A percentile compares a stretch with the other conserved stretches of the same genome.
These are phyloP conservation scores for Xylaria bambusicola DNA, from an alignment of 495 filamentous ascomycete genomes.

Conservation along the genomic window DNA sequence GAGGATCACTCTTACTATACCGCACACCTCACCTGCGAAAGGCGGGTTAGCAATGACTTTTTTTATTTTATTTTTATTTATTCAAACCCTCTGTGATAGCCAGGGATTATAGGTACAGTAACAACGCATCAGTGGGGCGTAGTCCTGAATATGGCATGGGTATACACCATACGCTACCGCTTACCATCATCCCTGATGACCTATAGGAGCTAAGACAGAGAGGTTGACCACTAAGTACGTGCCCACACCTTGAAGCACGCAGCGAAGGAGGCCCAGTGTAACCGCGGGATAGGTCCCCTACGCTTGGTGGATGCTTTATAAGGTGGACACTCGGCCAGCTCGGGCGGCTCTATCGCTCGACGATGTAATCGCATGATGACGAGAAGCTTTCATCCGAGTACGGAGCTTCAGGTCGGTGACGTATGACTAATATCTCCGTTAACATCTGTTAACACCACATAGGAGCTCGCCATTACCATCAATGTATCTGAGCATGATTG, in stretches of 20 bases:
- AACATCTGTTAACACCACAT: background rate
- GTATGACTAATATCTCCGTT: background rate
- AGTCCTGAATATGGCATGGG: background rate
- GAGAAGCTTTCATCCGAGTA: background rate
- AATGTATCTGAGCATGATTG: no score
- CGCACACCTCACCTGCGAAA: background rate
- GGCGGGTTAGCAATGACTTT: background rate
- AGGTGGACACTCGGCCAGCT: no score
- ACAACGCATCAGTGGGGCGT: background rate
- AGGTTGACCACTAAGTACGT: background rate
- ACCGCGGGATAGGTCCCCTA: slow-evolving; percentile 9
- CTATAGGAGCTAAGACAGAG: slow-evolving; percentile 8
- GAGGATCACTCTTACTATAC: background rate
- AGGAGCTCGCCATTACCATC: background rate
- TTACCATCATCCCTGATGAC: slow-evolving; percentile 2
- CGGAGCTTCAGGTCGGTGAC: background rate
- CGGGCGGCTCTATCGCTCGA: background rate
- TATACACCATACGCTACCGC: background rate
- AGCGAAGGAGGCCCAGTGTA: slow-evolving; percentile 5
- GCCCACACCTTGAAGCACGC: background rate
- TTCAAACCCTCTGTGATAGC: background rate
- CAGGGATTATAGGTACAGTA: slow-evolving; percentile 2
- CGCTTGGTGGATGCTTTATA: background rate
- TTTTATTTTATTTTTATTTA: no score
- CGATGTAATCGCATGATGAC: background rate